phyloP scores from a whole-genome alignment of 495 filamentous ascomycete species.

The Thozetella sp. region DNA sequence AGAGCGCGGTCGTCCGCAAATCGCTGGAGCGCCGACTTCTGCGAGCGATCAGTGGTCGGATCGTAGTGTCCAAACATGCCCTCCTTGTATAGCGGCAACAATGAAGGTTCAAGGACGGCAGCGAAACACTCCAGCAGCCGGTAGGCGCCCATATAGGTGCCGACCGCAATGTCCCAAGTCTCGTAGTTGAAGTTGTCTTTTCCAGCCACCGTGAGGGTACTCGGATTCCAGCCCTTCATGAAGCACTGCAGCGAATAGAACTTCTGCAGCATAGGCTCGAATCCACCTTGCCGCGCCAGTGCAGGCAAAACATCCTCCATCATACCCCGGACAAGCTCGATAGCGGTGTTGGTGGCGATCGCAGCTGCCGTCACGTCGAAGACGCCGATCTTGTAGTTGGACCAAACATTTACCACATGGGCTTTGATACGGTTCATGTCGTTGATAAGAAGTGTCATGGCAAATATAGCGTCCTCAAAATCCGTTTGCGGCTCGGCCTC shows the following conservation, averaged over 20 bases:
- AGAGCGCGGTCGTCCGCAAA: constrained; percentile 29
- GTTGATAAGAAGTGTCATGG: constrained; percentile 16
- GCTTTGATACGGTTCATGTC: constrained; percentile 20
- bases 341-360: constrained; percentile 38
- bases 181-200: constrained; percentile 25
- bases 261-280: constrained; percentile 15
- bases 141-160: constrained; percentile 18
- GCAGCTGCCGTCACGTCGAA: constrained; percentile 36
- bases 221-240: constrained; percentile 11
- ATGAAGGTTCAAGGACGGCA: constrained; percentile 9
- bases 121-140: constrained; percentile 19
- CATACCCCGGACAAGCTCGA: constrained; percentile 34
- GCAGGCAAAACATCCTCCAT: constrained; percentile 32
- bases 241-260: constrained; percentile 26
- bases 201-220: constrained; percentile 1
- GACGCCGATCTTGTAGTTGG: constrained; percentile 22
- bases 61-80: constrained; percentile 32
- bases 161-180: constrained; percentile 29
- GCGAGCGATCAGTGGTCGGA: constrained; percentile 20
- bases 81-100: constrained; percentile 26
- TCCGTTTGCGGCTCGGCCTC: constrained; percentile 28
- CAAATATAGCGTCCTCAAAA: constrained; percentile 23
- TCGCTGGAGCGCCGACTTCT: constrained; percentile 23
- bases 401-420: too few relatives aligned
- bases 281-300: constrained; percentile 22